Base-by-base conservation (phyloP, 495 filamentous ascomycete genomes). In the Trichoderma asperelloides region DNA sequence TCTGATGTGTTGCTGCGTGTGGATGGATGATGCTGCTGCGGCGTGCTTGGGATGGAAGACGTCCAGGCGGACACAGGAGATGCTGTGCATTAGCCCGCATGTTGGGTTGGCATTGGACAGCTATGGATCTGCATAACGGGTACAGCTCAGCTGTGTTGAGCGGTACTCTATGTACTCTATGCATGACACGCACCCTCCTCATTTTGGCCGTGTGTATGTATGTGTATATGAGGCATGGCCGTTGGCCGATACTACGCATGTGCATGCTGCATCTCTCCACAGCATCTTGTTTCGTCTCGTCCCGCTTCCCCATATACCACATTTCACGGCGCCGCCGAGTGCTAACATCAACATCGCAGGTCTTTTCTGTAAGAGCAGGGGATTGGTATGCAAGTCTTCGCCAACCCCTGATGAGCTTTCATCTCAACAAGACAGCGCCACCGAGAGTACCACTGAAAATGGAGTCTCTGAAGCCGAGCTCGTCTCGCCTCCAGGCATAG, bases 281-380 rank as follows among this genome's bases (percentile, higher is more conserved):
- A 15, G 55, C 55, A 21, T 30, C 55, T 47, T 27, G 25, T 15
- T 60, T 16, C 23, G 55, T 60, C 55, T 11, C 55, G 30, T 7
- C 55, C 25, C 55, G 55, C 55, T 18, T 60, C 23, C 55, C 27
- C 4, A 60, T 30, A 33, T 60, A 28, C 25, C 12, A 23, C 30
- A 30, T 4, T 30, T 33, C 9, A 8, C 55, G 25, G 55, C 23
- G 27, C 11, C 55, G 7, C 55, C 55, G 55, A 60, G 16, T 27
- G 55, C 55, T 60, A 60, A 57, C 13, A 30, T 12, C 16, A 21
- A 28, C 25, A 7, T 60, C 25, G 55, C 55, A 60, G 55, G 55
- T 30, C 55, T 60, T 12, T 60, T 60, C 55, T 60, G 55, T 60
- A 60, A 60, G 25, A 60, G 25, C 55, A 60, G 55, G 55, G 55